Evolutionary conservation across 306 rosid species (phyloP).

Genomic region (Rosa lucieae): DNA sequence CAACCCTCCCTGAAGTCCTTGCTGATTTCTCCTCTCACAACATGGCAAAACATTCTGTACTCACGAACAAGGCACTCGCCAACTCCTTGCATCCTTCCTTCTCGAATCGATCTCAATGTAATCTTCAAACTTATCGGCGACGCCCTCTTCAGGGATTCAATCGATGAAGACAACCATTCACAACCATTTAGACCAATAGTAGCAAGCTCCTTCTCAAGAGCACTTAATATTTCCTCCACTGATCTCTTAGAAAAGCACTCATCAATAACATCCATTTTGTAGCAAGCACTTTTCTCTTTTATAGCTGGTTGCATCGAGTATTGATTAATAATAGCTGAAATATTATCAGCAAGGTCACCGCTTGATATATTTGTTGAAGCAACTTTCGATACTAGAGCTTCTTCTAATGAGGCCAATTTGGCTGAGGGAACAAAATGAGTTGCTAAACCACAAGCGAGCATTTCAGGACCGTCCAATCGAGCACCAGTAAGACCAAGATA

Average conservation of each 20-base stretch:
- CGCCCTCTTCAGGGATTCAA: constrained; percentile 61
- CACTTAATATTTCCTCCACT: constrained; percentile 67
- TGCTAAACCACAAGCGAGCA: constrained; percentile 86
- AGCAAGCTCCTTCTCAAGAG: constrained; percentile 53
- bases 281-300: constrained; percentile 51
- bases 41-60: constrained; percentile 71
- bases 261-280: constrained; percentile 61
- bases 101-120: constrained; percentile 71
- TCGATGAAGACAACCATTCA: constrained; percentile 52
- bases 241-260: constrained; percentile 71
- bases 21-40: constrained; percentile 61
- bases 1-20: constrained; percentile 83
- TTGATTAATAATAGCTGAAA: constrained; percentile 54
- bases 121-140: constrained; percentile 84
- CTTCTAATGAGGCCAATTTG: constrained; percentile 55
- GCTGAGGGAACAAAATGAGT: constrained; percentile 66
- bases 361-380: constrained; percentile 27
- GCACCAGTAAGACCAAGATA: constrained; percentile 72
- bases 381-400: constrained; percentile 43
- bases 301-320: constrained; percentile 54
- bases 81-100: constrained; percentile 67
- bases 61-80: constrained; percentile 73
- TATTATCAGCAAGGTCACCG: constrained; percentile 35
- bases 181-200: background rate
- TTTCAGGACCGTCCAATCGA: constrained; percentile 73